Conservation (phyloP, 345 rosid species). For the Populus nigra region DNA sequence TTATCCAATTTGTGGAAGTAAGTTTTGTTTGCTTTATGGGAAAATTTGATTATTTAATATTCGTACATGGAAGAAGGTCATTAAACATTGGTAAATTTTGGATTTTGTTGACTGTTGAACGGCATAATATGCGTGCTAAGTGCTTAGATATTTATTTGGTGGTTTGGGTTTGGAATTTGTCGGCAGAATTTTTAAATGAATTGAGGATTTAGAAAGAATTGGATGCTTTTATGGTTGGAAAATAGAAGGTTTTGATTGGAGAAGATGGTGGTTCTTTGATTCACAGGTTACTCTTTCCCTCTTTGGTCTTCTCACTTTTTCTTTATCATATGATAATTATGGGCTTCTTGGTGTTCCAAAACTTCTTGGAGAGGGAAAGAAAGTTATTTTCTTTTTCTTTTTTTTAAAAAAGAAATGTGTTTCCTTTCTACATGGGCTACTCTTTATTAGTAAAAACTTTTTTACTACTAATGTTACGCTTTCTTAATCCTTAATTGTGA, state of each 20-base stretch:
- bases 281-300: conserved; percentile 29
- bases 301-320: conserved; percentile 12
- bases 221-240: conserved; percentile 27
- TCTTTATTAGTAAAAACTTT: neutral
- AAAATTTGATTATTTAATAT: neutral
- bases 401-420: neutral
- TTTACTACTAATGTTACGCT: neutral
- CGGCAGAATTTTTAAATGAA: conserved; percentile 4
- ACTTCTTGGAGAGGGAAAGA: neutral
- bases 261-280: conserved; percentile 24
- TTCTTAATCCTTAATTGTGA: neutral
- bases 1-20: neutral
- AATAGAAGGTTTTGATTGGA: conserved; percentile 13
- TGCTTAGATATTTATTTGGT: neutral
- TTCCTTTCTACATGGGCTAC: neutral
- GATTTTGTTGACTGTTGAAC: neutral
- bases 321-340: conserved; percentile 17
- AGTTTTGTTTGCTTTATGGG: neutral
- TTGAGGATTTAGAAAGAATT: conserved; percentile 10
- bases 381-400: neutral
- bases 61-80: neutral
- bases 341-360: conserved; percentile 5
- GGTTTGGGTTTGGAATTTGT: conserved; percentile 1
- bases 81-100: neutral
- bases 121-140: neutral